Percentiles rank a stretch among this genome's conserved stretches.
Evolutionary conservation across 257 asterid species (phyloP).

Genomic region (Paraleonurus japonicus): DNA sequence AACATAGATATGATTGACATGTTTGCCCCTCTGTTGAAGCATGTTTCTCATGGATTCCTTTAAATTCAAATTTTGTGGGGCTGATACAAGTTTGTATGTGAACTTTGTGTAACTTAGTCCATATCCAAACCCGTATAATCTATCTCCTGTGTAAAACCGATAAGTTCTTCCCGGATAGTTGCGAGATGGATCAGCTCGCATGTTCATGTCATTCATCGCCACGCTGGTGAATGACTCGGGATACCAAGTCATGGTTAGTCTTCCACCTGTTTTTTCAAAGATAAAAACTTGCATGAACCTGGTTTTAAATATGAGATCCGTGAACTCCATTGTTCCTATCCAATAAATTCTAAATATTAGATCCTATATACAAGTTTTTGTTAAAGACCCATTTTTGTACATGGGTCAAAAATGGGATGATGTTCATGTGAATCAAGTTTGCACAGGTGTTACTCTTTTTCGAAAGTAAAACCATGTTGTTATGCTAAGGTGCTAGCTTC

Average conservation of each 20-base stretch:
- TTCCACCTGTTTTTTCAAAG: constrained; percentile 58
- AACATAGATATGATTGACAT: constrained; percentile 37
- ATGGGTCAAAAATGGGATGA: too few relatives aligned
- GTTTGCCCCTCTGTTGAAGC: constrained; percentile 29
- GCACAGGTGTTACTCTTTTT: too few relatives aligned
- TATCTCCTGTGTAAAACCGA: constrained; percentile 77
- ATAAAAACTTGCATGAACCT: too few relatives aligned
- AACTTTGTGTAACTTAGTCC: constrained; percentile 81
- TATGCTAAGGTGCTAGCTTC: too few relatives aligned
- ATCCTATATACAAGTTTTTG: too few relatives aligned
- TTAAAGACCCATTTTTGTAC: too few relatives aligned
- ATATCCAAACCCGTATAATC: constrained; percentile 64
- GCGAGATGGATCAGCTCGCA: constrained; percentile 84
- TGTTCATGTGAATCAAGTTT: too few relatives aligned
- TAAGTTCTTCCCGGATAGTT: constrained; percentile 90
- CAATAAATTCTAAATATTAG: too few relatives aligned
- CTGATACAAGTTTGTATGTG: constrained; percentile 48
- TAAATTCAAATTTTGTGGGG: constrained; percentile 57
- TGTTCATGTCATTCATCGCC: constrained; percentile 87
- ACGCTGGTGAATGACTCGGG: constrained; percentile 76
- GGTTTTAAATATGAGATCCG: too few relatives aligned
- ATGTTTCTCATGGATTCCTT: constrained; percentile 36
- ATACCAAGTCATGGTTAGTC: constrained; percentile 86
- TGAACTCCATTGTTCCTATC: too few relatives aligned
- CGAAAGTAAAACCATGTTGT: too few relatives aligned